Evolutionary conservation across 176 grass and related monocot species (phyloP).

Genomic region (Cocos nucifera): DNA sequence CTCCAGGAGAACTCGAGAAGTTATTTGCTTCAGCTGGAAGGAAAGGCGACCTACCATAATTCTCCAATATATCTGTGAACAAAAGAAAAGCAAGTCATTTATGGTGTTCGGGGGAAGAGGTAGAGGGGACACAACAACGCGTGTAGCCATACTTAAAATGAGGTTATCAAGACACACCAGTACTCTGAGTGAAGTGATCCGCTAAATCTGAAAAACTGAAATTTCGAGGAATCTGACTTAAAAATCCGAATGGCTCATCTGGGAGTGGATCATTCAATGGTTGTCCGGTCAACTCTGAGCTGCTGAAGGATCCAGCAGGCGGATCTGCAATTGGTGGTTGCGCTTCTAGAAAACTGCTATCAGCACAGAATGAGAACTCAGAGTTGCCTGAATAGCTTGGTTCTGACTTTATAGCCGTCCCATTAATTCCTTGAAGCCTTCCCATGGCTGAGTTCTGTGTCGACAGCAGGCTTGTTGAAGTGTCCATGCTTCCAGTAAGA

Average conservation of each 20-base stretch:
- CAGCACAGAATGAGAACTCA: slow-evolving; percentile 62
- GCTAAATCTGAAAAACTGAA: slow-evolving; percentile 97
- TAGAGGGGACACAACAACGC: background rate
- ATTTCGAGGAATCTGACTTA: slow-evolving; percentile 92
- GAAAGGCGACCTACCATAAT: slow-evolving; percentile 97
- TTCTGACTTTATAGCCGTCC: slow-evolving; percentile 66
- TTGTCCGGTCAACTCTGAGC: slow-evolving; percentile 76
- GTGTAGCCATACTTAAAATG: background rate
- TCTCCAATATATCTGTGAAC: slow-evolving; percentile 81
- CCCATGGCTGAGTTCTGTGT: slow-evolving; percentile 43
- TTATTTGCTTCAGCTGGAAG: slow-evolving; percentile 69
- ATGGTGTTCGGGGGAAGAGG: background rate
- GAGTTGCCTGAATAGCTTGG: slow-evolving; percentile 55
- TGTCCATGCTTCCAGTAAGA: slow-evolving; percentile 43
- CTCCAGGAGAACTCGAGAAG: slow-evolving; percentile 56
- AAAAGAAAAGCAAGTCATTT: slow-evolving; percentile 10
- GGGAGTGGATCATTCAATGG: slow-evolving; percentile 44
- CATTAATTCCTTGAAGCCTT: slow-evolving; percentile 55
- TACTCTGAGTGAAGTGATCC: slow-evolving; percentile 83
- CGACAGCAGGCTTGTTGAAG: slow-evolving; percentile 40
- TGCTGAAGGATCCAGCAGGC: slow-evolving; percentile 75
- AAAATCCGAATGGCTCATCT: slow-evolving; percentile 77
- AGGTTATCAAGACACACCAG: slow-evolving; percentile 38
- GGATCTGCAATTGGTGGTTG: slow-evolving; percentile 67
- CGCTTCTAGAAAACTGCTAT: slow-evolving; percentile 62